Conservation (phyloP, 2,329 filamentous ascomycete genomes). For the Epichloe sylvatica region DNA sequence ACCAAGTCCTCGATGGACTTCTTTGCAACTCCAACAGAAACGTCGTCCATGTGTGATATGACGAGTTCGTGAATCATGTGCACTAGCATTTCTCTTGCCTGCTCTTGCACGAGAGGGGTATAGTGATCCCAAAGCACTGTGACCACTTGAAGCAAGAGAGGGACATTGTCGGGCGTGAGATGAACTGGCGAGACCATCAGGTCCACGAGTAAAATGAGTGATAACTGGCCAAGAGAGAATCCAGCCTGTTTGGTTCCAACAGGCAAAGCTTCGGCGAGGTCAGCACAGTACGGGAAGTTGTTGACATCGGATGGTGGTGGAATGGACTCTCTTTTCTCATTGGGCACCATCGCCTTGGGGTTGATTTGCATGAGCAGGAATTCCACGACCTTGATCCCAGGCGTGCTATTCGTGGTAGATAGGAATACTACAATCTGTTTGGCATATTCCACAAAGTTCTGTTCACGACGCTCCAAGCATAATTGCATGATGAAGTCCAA, state of each 20-base stretch:
- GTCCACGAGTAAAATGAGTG: constrained; percentile 86
- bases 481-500: constrained; percentile 93
- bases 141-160: constrained; percentile 77
- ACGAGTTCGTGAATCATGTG: constrained; percentile 94
- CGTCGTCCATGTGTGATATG: constrained; percentile 61
- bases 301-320: constrained; percentile 59
- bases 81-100: constrained; percentile 93
- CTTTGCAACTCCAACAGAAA: constrained; percentile 47
- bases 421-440: constrained; percentile 97
- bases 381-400: constrained; percentile 84
- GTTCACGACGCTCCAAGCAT: constrained; percentile 84
- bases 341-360: constrained; percentile 92
- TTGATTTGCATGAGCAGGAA: constrained; percentile 83
- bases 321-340: constrained; percentile 59
- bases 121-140: constrained; percentile 97
- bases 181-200: constrained; percentile 87
- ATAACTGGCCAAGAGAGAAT: constrained; percentile 83
- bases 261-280: constrained; percentile 64
- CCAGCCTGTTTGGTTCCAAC: constrained; percentile 84
- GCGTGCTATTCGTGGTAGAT: constrained; percentile 58
- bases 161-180: constrained; percentile 63
- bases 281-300: constrained; percentile 76
- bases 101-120: constrained; percentile 84
- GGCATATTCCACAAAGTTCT: constrained; percentile 95
- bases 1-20: constrained; percentile 75